A percentile compares a stretch with the other conserved stretches of the same genome.
Evolutionary conservation across 1,139 yeast genomes (phyloP).

Genomic region (Tardiomyces digboiensis): DNA sequence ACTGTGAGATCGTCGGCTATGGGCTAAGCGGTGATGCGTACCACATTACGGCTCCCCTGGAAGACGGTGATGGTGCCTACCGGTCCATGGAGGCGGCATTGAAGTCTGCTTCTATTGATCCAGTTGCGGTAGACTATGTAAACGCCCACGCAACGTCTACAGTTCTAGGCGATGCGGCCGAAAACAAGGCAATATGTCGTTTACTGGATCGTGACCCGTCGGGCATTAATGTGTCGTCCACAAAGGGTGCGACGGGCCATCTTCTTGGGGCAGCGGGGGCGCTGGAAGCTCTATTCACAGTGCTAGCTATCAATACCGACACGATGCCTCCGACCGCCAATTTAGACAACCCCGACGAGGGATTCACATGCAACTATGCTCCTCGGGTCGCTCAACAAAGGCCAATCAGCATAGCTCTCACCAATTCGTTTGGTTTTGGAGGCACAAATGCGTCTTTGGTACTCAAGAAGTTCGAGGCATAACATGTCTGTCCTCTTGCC

Average conservation of each 20-base stretch:
- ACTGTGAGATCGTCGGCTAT: conserved; percentile 79
- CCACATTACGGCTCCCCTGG: conserved; percentile 88
- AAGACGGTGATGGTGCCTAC: conserved; percentile 75
- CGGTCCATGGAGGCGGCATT: conserved; percentile 78
- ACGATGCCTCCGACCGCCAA: conserved; percentile 77
- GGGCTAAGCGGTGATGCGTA: conserved; percentile 89
- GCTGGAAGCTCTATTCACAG: conserved; percentile 78
- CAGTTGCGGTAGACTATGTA: conserved; percentile 54
- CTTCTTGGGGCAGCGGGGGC: conserved; percentile 95
- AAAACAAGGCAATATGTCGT: conserved; percentile 57
- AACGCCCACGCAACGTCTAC: conserved; percentile 99
- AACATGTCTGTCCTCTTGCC: too few relatives aligned
- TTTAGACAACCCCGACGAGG: conserved; percentile 42
- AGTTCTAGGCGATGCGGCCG: conserved; percentile 80
- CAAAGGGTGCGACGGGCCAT: conserved; percentile 92
- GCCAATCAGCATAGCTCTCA: conserved; percentile 49
- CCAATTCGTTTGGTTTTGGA: conserved; percentile 96
- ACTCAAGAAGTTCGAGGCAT: conserved; percentile 24
- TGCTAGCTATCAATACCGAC: conserved; percentile 49
- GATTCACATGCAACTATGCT: conserved; percentile 54
- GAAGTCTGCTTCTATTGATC: conserved; percentile 33
- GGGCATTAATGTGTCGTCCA: conserved; percentile 52
- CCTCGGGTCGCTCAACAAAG: conserved; percentile 35
- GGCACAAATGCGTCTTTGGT: conserved; percentile 82
- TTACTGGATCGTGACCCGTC: conserved; percentile 25